Conservation (phyloP, 495 filamentous ascomycete genomes). For the Penicillium desertorum region DNA sequence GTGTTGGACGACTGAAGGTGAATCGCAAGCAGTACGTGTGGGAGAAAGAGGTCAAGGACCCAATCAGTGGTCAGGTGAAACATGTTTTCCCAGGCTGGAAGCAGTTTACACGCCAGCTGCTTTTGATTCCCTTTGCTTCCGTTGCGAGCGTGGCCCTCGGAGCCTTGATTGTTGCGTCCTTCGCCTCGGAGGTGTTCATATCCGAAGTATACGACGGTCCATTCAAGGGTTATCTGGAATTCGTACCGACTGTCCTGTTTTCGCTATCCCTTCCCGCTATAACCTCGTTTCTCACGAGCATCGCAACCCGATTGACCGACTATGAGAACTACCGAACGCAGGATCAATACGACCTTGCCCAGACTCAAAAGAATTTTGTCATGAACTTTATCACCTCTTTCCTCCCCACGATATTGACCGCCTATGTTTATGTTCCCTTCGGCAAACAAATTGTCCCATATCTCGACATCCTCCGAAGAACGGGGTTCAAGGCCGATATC, state of each 20-base stretch:
- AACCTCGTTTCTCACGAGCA: slow-evolving; percentile 64
- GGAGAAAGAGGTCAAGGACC: slow-evolving; percentile 73
- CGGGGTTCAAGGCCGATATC: slow-evolving; percentile 14
- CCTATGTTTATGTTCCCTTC: slow-evolving; percentile 96
- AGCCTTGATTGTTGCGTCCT: slow-evolving; percentile 75
- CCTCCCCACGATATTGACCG: slow-evolving; percentile 84
- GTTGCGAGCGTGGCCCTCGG: slow-evolving; percentile 70
- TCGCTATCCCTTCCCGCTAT: slow-evolving; percentile 75
- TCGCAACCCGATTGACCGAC: slow-evolving; percentile 76
- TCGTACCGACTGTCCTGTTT: slow-evolving; percentile 80
- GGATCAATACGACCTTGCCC: slow-evolving; percentile 73
- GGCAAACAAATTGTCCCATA: slow-evolving; percentile 78
- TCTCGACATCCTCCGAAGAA: slow-evolving; percentile 69
- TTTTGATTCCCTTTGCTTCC: slow-evolving; percentile 85
- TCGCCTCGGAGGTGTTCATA: slow-evolving; percentile 90
- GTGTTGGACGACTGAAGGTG: slow-evolving; percentile 76
- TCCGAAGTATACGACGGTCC: slow-evolving; percentile 89
- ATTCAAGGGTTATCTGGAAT: slow-evolving; percentile 77
- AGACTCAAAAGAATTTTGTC: slow-evolving; percentile 88
- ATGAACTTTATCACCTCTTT: slow-evolving; percentile 97
- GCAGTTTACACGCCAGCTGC: slow-evolving; percentile 70
- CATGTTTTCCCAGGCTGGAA: slow-evolving; percentile 74
- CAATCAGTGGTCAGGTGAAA: slow-evolving; percentile 76
- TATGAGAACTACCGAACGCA: slow-evolving; percentile 89
- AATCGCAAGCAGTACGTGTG: slow-evolving; percentile 74